Conservation (phyloP, 371 early-diverging fungal genomes). For the Syncephalastrum contaminatum region DNA sequence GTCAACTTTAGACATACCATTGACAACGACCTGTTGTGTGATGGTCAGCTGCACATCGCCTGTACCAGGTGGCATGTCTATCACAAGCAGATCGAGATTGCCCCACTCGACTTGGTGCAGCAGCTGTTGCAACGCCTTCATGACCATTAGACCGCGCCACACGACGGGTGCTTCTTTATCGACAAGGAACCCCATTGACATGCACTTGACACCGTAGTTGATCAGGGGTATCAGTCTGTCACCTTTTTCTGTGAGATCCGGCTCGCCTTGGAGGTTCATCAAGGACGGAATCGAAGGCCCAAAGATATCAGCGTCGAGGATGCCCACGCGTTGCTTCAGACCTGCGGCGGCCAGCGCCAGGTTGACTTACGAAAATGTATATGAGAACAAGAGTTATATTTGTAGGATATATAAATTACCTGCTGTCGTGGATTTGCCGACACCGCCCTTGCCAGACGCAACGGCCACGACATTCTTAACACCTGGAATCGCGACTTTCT, state of each 20-base stretch:
- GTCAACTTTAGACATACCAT: constrained; percentile 43
- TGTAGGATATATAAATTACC: constrained; percentile 40
- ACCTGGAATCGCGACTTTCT: constrained; percentile 61
- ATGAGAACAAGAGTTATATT: neutral
- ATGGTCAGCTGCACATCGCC: constrained; percentile 89
- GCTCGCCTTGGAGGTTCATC: constrained; percentile 80
- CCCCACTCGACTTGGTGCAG: constrained; percentile 86
- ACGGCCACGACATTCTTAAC: constrained; percentile 79
- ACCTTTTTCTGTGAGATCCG: constrained; percentile 63
- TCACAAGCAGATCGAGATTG: constrained; percentile 74
- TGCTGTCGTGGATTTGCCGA: constrained; percentile 87
- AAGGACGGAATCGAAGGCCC: constrained; percentile 88
- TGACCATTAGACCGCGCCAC: constrained; percentile 93
- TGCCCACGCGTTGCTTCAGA: constrained; percentile 63
- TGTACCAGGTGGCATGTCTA: constrained; percentile 94
- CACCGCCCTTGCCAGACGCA: constrained; percentile 89
- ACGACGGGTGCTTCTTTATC: constrained; percentile 78
- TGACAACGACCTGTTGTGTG: constrained; percentile 74
- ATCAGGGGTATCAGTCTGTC: constrained; percentile 67
- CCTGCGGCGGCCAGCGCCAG: constrained; percentile 73
- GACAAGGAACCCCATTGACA: constrained; percentile 92
- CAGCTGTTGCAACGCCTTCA: constrained; percentile 91
- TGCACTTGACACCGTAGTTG: constrained; percentile 85
- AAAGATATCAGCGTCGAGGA: constrained; percentile 92
- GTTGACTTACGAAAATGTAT: constrained; percentile 56